Percentiles rank a stretch among this genome's conserved stretches.
These are phyloP conservation scores for Medakamo hakoo DNA, from an alignment of 139 green algal genomes.

Conservation along the genomic window DNA sequence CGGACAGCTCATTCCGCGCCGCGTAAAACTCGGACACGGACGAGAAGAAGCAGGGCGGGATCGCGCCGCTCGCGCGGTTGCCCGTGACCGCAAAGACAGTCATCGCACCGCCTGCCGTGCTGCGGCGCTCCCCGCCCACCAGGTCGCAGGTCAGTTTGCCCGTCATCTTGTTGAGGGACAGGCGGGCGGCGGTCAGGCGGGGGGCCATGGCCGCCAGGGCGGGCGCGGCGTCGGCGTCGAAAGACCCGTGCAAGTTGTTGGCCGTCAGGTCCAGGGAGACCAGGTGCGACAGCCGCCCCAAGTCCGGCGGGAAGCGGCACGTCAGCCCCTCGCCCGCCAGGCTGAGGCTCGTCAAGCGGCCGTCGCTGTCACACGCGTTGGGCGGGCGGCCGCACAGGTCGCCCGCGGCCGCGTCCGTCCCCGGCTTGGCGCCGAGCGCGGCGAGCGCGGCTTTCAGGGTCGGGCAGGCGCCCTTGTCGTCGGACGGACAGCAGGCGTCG, in stretches of 20 bases:
- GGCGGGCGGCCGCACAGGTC: not conserved
- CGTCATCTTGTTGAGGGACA: not conserved
- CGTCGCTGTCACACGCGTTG: conserved; percentile 3
- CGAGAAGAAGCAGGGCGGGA: not conserved
- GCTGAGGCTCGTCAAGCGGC: not conserved
- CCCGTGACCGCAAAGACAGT: not conserved
- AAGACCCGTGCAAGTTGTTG: conserved; percentile 2
- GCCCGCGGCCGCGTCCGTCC: not conserved
- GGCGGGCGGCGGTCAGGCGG: not conserved
- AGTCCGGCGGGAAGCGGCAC: not conserved
- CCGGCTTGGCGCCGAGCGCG: no score
- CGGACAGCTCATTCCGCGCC: not conserved
- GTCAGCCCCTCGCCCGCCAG: conserved; percentile 1
- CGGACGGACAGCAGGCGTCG: not conserved
- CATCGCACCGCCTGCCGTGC: no score
- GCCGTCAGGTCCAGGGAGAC: conserved; percentile 1
- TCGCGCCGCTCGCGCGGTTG: not conserved
- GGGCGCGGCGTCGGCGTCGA: not conserved
- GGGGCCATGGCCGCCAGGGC: not conserved
- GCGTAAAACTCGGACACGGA: not conserved
- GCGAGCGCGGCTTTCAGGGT: not conserved
- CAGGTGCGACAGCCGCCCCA: not conserved
- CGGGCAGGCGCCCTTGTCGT: not conserved
- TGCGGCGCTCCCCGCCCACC: not conserved
- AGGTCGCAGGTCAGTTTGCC: not conserved